Evolutionary conservation across 106 monocot species (phyloP), one percentile per base, ranked within the genome.

Genomic region (Amphibolis antarctica): DNA sequence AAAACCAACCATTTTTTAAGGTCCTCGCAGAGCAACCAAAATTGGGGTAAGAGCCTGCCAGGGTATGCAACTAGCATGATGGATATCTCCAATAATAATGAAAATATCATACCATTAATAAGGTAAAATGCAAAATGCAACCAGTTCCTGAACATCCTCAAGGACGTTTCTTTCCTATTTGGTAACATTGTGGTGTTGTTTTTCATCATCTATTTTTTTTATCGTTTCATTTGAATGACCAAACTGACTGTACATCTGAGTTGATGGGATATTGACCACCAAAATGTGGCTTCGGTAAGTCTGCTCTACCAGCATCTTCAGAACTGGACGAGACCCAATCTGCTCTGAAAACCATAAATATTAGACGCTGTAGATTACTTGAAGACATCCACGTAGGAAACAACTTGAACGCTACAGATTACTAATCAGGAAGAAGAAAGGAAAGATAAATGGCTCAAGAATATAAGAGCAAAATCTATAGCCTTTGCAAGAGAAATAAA

Each of bases 61-160:
- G 36, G 4, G 4, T 36, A 2, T 36, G 36, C 36, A 36, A 36
- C 36, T 36, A 36, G 36, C 36, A 36, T 36, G 36, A 36, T 36
- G 36, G 36, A 49, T 49, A 49, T 49, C 4, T 49, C 49, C 49
- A n/a, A 49, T 49, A 10, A 49, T 17, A 49, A 42, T 29, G 28
- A 42, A 60, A 60, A 62, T 62, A 63, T 47, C 44, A 63, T 63
- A 46, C 46, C 46, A 63, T 48, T 63, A 63, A 63, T 45, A 46
- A 63, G 63, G 63, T 63, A 63, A 45, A 63, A 47, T 58, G 57
- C 26, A 27, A n/a, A n/a, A n/a, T 12, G 36, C 57, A 57, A 44
- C 60, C 60, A 60, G 43, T 60, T 42, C 29, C 47, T 44, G 27
- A 63, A 55, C 54, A 49, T 26, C 29, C n/a, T 14, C 60, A 55